Conservation (phyloP, 768 basidiomycete species). For the Amanita rubescens region DNA sequence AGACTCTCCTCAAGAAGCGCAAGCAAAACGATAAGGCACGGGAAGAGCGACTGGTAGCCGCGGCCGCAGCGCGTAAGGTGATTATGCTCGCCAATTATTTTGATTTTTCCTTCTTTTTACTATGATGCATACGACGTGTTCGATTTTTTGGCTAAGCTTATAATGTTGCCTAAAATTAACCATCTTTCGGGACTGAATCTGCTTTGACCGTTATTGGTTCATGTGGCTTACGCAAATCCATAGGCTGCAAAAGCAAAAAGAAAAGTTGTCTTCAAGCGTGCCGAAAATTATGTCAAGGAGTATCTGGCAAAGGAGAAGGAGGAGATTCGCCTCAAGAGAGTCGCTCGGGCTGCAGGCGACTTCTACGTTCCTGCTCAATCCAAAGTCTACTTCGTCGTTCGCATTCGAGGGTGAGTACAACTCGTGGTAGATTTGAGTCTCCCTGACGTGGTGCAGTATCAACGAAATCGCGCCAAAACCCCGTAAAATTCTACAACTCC, state of each 20-base stretch:
- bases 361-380: conserved; percentile 97
- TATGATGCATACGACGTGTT: conserved; percentile 83
- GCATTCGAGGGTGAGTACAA: conserved; percentile 84
- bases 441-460: conserved; percentile 55
- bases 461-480: conserved; percentile 99
- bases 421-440: background rate
- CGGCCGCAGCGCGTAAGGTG: conserved; percentile 84
- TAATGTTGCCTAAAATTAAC: conserved; percentile 82
- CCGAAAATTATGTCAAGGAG: conserved; percentile 97
- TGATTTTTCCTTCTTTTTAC: conserved; percentile 16
- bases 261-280: conserved; percentile 98
- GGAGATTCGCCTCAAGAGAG: conserved; percentile 92
- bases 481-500: conserved; percentile 96
- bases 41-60: conserved; percentile 86
- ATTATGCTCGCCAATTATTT: conserved; percentile 17
- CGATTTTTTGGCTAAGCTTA: conserved; percentile 68
- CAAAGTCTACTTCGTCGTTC: conserved; percentile 96
- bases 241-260: conserved; percentile 89
- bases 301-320: conserved; percentile 90
- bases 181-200: conserved; percentile 88
- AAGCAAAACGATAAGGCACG: conserved; percentile 96
- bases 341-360: conserved; percentile 85
- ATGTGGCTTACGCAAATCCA: conserved; percentile 10
- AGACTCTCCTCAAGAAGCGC: conserved; percentile 99
- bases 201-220: conserved; percentile 10